Conservation (phyloP, 1,284 basidiomycete genomes). For the Lentinula novae-zelandiae region DNA sequence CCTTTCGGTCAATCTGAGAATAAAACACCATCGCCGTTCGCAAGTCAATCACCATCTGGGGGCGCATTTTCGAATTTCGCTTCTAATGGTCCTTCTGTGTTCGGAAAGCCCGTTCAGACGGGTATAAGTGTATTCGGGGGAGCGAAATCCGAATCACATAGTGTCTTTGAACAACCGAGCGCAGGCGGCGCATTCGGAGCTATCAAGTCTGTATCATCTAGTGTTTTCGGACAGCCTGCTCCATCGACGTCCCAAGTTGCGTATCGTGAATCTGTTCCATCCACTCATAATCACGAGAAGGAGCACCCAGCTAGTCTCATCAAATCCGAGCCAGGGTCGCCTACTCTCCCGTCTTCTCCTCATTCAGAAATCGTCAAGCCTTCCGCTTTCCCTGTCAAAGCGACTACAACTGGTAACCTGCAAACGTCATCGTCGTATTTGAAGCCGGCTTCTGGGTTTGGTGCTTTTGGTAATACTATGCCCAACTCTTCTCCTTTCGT, state of each 20-base stretch:
- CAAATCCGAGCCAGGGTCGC: constrained; percentile 5
- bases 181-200: not conserved
- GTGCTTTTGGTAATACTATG: constrained; percentile 33
- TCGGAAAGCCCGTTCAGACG: constrained; percentile 15
- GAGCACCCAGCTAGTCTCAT: not conserved
- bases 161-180: constrained; percentile 13
- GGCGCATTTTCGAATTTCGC: constrained; percentile 5
- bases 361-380: constrained; percentile 1
- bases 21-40: constrained; percentile 3
- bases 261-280: not conserved
- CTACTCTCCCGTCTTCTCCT: constrained; percentile 9
- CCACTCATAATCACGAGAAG: not conserved
- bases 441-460: constrained; percentile 37
- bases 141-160: not conserved
- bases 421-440: constrained; percentile 26
- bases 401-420: constrained; percentile 23
- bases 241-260: not conserved
- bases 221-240: not conserved
- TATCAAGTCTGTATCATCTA: not conserved
- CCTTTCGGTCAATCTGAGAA: not conserved
- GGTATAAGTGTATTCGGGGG: constrained; percentile 5
- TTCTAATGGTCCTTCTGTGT: constrained; percentile 12
- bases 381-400: constrained; percentile 12
- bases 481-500: constrained; percentile 51
- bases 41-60: not conserved